Percentiles rank a stretch among this genome's conserved stretches.
These are phyloP conservation scores for Xylariaceae sp. DNA, from an alignment of 2,329 filamentous ascomycete species.

Conservation along the genomic window DNA sequence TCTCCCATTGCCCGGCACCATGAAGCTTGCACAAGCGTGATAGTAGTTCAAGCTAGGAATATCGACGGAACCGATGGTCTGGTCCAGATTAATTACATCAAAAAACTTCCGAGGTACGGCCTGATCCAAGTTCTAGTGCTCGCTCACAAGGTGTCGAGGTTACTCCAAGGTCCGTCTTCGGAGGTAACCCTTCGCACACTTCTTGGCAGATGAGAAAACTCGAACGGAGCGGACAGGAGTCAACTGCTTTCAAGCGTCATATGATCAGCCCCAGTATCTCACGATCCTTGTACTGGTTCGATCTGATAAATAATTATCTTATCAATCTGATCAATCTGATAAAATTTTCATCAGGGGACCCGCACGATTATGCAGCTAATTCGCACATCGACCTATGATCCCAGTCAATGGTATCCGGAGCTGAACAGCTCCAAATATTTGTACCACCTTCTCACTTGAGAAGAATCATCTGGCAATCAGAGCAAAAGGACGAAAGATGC, in stretches of 20 bases:
- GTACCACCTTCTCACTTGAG: background rate
- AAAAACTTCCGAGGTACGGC: background rate
- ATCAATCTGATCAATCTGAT: conserved; percentile 37
- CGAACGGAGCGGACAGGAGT: background rate
- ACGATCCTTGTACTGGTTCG: background rate
- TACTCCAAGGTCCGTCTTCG: conserved; percentile 20
- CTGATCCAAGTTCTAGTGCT: background rate
- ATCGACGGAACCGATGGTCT: background rate
- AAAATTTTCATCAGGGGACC: conserved; percentile 27
- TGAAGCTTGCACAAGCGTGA: background rate
- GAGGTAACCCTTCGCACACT: conserved; percentile 9
- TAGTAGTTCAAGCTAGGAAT: background rate
- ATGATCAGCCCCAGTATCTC: background rate
- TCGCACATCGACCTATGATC: background rate
- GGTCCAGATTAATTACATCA: background rate
- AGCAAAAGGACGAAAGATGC: background rate
- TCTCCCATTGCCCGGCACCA: background rate
- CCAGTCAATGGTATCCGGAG: background rate
- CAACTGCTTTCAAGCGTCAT: background rate
- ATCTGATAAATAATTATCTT: conserved; percentile 29
- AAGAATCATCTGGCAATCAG: background rate
- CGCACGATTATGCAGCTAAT: conserved; percentile 12
- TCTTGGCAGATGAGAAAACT: conserved; percentile 3
- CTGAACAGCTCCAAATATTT: background rate
- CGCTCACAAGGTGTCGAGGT: background rate